Evolutionary conservation across 2,329 filamentous ascomycete species (phyloP).

Genomic region (Aspergillus pseudotamarii): DNA sequence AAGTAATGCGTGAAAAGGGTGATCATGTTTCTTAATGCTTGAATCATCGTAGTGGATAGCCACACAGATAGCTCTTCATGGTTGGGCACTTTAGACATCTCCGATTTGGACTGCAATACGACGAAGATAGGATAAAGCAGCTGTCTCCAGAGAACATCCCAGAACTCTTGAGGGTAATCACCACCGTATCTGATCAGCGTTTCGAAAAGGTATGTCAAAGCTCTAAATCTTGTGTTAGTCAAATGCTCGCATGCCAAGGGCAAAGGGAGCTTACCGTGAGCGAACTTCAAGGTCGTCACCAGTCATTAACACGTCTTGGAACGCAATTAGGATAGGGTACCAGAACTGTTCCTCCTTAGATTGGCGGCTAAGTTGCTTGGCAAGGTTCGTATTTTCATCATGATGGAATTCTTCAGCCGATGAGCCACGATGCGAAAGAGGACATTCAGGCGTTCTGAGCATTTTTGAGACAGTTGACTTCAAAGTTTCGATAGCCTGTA

Average conservation of each 20-base stretch:
- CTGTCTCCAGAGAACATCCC: conserved; percentile 97
- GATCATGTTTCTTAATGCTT: conserved; percentile 97
- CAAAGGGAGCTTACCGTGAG: conserved; percentile 53
- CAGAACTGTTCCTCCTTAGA: conserved; percentile 97
- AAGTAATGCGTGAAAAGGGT: conserved; percentile 99
- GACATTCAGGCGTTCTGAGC: conserved; percentile 94
- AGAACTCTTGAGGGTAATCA: conserved; percentile 91
- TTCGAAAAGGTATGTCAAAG: conserved; percentile 95
- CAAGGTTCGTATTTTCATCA: conserved; percentile 52
- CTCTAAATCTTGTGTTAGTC: conserved; percentile 46
- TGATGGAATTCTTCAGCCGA: conserved; percentile 46
- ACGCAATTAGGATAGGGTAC: conserved; percentile 97
- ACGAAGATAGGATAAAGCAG: conserved; percentile 98
- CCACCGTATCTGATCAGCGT: conserved; percentile 87
- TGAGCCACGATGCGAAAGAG: conserved; percentile 69
- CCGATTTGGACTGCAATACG: conserved; percentile 91
- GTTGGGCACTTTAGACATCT: conserved; percentile 93
- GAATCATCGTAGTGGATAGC: conserved; percentile 99
- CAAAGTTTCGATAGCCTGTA: conserved; percentile 92
- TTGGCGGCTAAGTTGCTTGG: conserved; percentile 71
- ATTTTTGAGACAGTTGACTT: conserved; percentile 94
- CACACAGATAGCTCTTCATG: conserved; percentile 98
- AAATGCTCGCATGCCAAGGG: conserved; percentile 7
- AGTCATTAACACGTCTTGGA: conserved; percentile 99
- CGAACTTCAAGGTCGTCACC: conserved; percentile 97